A percentile compares a stretch with the other conserved stretches of the same genome.
Evolutionary conservation across 352 stramenopile genomes (phyloP).

Genomic region (Globisporangium splendens): DNA sequence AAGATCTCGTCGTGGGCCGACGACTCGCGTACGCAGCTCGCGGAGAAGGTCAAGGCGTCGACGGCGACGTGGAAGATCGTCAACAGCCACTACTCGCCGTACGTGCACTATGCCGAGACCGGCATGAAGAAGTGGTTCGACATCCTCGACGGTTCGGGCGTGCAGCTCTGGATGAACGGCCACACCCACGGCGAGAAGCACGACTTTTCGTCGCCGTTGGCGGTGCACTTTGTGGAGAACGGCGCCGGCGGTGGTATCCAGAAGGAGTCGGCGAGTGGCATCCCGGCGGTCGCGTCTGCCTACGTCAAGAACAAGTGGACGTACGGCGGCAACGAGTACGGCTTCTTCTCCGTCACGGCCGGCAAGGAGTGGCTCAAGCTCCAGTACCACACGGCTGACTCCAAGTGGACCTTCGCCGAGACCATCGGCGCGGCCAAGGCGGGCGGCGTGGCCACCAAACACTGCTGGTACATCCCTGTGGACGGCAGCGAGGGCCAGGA

Average conservation of each 20-base stretch:
- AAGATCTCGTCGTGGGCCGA: constrained; percentile 66
- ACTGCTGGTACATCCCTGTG: constrained; percentile 76
- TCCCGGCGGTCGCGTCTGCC: constrained; percentile 39
- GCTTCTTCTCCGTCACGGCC: constrained; percentile 60
- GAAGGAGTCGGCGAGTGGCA: constrained; percentile 72
- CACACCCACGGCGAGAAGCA: constrained; percentile 81
- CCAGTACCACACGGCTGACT: constrained; percentile 67
- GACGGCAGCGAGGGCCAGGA: constrained; percentile 13
- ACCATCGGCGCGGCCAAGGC: constrained; percentile 41
- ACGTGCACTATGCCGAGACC: constrained; percentile 59
- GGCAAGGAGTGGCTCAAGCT: constrained; percentile 68
- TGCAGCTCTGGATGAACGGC: constrained; percentile 70
- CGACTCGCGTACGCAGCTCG: constrained; percentile 63
- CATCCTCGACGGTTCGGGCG: constrained; percentile 34
- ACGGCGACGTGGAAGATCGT: constrained; percentile 84
- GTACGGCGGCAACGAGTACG: constrained; percentile 64
- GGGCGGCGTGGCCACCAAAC: constrained; percentile 54
- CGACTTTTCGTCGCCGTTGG: constrained; percentile 44
- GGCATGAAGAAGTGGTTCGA: constrained; percentile 64
- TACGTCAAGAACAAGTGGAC: constrained; percentile 60
- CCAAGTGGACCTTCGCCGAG: constrained; percentile 55
- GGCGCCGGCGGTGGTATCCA: constrained; percentile 76
- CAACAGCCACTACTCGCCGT: constrained; percentile 81
- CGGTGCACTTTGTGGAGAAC: constrained; percentile 77
- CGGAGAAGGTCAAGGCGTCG: constrained; percentile 42